Percentiles rank a stretch among this genome's conserved stretches.
These are phyloP conservation scores for Microthlaspi erraticum DNA, from an alignment of 345 rosid species.

Conservation along the genomic window DNA sequence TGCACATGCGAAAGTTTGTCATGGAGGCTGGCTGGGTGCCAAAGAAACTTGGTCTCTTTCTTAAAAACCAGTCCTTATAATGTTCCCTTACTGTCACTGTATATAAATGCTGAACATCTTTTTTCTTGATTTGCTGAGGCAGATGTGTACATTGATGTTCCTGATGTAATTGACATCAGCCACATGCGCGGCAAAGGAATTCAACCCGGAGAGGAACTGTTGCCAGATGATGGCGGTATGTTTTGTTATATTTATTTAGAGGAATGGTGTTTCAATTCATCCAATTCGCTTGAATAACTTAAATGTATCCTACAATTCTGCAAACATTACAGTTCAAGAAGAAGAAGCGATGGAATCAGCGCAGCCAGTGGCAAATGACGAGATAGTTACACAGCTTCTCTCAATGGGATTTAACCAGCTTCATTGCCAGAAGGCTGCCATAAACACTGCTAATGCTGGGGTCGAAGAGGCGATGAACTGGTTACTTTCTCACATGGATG, in stretches of 20 bases:
- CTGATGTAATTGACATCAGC: slow-evolving; percentile 88
- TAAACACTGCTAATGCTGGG: slow-evolving; percentile 81
- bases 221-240: slow-evolving; percentile 85
- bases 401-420: slow-evolving; percentile 91
- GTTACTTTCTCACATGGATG: slow-evolving; percentile 93
- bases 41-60: slow-evolving; percentile 83
- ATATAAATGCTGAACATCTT: slow-evolving; percentile 26
- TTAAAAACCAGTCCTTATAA: slow-evolving; percentile 5
- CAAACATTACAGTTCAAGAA: slow-evolving; percentile 51
- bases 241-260: background rate
- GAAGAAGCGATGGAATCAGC: slow-evolving; percentile 58
- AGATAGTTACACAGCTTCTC: slow-evolving; percentile 84
- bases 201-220: slow-evolving; percentile 90
- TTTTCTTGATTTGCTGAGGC: slow-evolving; percentile 35
- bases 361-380: slow-evolving; percentile 71
- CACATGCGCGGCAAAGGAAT: slow-evolving; percentile 96
- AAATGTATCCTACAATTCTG: slow-evolving; percentile 11
- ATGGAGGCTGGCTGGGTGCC: slow-evolving; percentile 99
- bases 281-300: background rate
- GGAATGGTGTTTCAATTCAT: slow-evolving; percentile 17
- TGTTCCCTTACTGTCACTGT: slow-evolving; percentile 25
- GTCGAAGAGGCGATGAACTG: slow-evolving; percentile 99
- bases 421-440: slow-evolving; percentile 95
- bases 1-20: slow-evolving; percentile 97
- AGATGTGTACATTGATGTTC: slow-evolving; percentile 97